Evolutionary conservation across 2,329 filamentous ascomycete genomes (phyloP), one percentile per base, ranked within the genome.

Genomic region (Penicillium sp.): DNA sequence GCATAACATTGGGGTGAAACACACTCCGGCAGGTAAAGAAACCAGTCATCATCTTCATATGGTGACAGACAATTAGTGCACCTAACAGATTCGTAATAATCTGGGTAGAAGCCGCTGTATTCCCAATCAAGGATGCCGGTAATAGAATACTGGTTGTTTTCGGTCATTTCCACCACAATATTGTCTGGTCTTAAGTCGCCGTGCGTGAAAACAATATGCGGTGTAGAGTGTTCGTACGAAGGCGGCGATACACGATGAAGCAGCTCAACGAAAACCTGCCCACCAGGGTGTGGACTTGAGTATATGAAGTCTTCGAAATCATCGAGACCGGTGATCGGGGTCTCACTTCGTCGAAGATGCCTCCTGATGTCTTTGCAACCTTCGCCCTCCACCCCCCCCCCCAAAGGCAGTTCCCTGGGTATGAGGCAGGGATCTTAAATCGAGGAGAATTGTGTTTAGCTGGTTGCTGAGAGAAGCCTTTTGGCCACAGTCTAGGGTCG

Each of bases 171-270:
- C 13, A 59, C 52, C 14, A 39, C 44, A 39, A 60, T 56, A 45
- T 60, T 59, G 14, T 54, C 54, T 27, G 50, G 49, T 19, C 56
- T 45, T 9, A 60, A 28, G 33, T 59, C 51, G 36, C 56, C 53
- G 41, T 58, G 56, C 4, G 51, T 55, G 37, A 58, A 57, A 36
- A 57, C 51, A 37, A 46, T 36, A 23, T 23, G 21, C 7, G 21
- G 21, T 23, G 11, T 13, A 4, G 5, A 6, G 11, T n/a, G 4
- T 27, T 13, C 25, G 11, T n/a, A 33, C 35, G 36, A 38, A 18
- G 36, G 35, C 31, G 35, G 44, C 7, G 33, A 43, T n/a, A 48
- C 33, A 18, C 39, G 41, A 33, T 30, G 39, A 33, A 57, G 40
- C 29, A 53, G 38, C 18, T 51, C 28, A 11, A 44, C 26, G 35